Conservation (phyloP, 805 yeast genomes). For the Candida manassasensis region DNA sequence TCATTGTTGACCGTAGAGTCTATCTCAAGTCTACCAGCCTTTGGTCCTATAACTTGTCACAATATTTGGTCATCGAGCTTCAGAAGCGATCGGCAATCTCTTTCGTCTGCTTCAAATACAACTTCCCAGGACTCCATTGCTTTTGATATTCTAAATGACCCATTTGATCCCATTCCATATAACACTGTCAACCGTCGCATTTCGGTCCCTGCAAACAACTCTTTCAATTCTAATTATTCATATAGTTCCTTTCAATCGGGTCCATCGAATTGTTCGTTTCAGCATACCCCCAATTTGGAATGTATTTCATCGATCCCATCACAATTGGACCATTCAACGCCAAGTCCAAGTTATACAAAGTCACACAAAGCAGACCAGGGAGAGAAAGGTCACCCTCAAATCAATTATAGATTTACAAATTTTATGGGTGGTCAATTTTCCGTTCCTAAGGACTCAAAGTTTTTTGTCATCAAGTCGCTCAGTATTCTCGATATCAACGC, state of each 20-base stretch:
- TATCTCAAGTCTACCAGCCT: conserved; percentile 4
- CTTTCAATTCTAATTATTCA: not conserved
- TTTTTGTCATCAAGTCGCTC: conserved; percentile 54
- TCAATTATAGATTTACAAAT: conserved; percentile 6
- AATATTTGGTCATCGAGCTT: conserved; percentile 18
- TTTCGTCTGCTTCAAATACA: conserved; percentile 5
- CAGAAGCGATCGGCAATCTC: conserved; percentile 3
- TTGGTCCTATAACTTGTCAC: conserved; percentile 8
- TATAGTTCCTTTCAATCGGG: not conserved
- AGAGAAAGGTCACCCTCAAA: not conserved
- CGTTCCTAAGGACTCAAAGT: conserved; percentile 21
- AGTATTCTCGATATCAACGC: conserved; percentile 45
- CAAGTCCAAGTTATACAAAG: not conserved
- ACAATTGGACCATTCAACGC: not conserved
- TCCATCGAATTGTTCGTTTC: conserved; percentile 6
- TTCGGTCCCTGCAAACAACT: too few species aligned
- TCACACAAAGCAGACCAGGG: not conserved
- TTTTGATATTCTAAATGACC: too few species aligned
- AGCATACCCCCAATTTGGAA: too few species aligned
- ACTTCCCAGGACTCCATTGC: too few species aligned
- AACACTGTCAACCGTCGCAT: too few species aligned
- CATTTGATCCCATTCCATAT: too few species aligned
- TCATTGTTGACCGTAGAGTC: conserved; percentile 15
- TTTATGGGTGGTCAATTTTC: conserved; percentile 14
- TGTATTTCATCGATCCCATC: not conserved